Base-by-base conservation (phyloP, 1,139 yeast species). In the Yarrowia galli region DNA sequence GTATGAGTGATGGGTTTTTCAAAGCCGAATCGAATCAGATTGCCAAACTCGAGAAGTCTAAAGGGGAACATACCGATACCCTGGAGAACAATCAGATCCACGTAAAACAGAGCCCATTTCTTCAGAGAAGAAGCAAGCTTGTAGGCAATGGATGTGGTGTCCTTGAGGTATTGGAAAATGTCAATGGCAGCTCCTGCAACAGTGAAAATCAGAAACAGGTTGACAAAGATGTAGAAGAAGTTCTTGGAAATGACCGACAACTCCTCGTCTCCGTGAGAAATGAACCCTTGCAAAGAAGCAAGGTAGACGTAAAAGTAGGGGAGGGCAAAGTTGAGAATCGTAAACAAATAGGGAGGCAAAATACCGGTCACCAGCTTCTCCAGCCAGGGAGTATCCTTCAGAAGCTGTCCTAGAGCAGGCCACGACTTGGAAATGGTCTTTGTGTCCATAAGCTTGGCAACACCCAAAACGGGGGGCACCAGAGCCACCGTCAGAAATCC, bases 1-100 rank as follows among this genome's bases (percentile, higher is more conserved):
- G 92, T 87, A 71, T 77, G 88, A 78, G 83, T 88, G 70, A 78
- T 84, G 54, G 87, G 83, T 69, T 84, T 84, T 70, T 86, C 81
- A 69, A 82, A 85, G 58, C 85, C 92, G 77, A 83, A 89, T 74
- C 84, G 85, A 68, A 83, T 79, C 72, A 87, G 82, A 71, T 89
- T 89, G 0, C 97, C 97, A 35, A 87, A 78, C 73, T 88, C 83
- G 61, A 92, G 79, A 46, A 91, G 78, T 68, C 91, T 85, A 71
- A 90, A 87, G 1, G 97, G 97, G 75, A 89, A 89, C 84, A 92
- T 89, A 1, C 95, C 96, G 49, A 91, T 78, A 0, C 97, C 97
- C 76, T 91, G 97, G 51, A 91, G 82, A 35, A 91, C 83, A 67
- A 91, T 91, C 76, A 91, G 82, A 76, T 91, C 96, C 65, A 89